Evolutionary conservation across 257 asterid genomes (phyloP).

Genomic region (Nicotiana undulata): DNA sequence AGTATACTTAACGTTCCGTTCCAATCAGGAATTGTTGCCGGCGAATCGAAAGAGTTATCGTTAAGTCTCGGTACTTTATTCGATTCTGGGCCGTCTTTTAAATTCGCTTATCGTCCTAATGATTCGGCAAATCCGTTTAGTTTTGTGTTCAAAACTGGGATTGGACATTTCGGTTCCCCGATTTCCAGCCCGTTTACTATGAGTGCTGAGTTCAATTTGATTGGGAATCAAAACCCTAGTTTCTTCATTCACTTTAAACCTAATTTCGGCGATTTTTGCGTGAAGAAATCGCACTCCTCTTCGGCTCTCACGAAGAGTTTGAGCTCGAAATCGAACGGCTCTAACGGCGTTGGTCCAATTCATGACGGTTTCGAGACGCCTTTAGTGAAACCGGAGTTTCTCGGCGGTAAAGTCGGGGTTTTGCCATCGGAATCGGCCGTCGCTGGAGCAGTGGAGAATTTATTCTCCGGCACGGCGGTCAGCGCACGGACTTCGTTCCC

Average conservation of each 20-base stretch:
- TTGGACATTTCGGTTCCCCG: constrained; percentile 83
- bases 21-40: constrained; percentile 75
- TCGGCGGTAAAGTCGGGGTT: constrained; percentile 26
- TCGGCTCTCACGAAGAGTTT: constrained; percentile 29
- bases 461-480: constrained; percentile 46
- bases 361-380: constrained; percentile 14
- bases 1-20: constrained; percentile 63
- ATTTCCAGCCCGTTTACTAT: constrained; percentile 68
- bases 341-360: constrained; percentile 12
- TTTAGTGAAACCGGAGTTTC: constrained; percentile 24
- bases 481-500: constrained; percentile 69
- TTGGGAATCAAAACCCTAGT: constrained; percentile 64
- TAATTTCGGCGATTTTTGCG: constrained; percentile 64
- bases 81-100: constrained; percentile 68
- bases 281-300: constrained; percentile 61
- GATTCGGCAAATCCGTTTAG: constrained; percentile 67
- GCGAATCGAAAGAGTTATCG: constrained; percentile 70
- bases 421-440: constrained; percentile 29
- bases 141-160: constrained; percentile 76
- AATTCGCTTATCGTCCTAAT: constrained; percentile 72
- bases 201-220: constrained; percentile 78
- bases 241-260: constrained; percentile 87
- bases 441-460: constrained; percentile 37
- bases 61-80: constrained; percentile 60
- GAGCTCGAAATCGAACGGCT: constrained; percentile 24